Evolutionary conservation across 2,329 filamentous ascomycete species (phyloP), one percentile per base, ranked within the genome.

Genomic region (Akanthomyces dipterigenus): DNA sequence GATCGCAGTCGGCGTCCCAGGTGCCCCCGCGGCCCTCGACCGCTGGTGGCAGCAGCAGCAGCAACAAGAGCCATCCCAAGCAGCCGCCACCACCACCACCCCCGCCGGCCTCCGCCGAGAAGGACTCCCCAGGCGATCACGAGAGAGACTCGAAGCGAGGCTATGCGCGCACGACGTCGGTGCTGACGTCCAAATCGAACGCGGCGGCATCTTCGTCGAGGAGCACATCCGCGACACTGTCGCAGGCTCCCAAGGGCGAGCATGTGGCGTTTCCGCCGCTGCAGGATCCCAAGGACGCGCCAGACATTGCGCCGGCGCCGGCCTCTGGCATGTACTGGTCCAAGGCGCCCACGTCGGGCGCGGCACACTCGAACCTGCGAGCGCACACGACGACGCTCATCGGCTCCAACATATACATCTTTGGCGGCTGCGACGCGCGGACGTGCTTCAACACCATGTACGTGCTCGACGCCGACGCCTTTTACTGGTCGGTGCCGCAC

Each of bases 321-420:
- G 82, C 87, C 20, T 87, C 84, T 54, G 87, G 86, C 67, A 89
- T 89, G 86, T 89, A 89, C 75, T 89, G 87, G 86, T 88, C 85
- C 58, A 80, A 79, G 40, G 86, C 86, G 11, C 83, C 82, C 8
- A 79, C 83, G n/a, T 88, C 86, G 3, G 87, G 87, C 28, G 76
- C 79, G 28, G 76, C 84, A 43, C 85, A 86, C 68, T 82, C 83
- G 18, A 80, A 83, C 26, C 73, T 89, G 62, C 81, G 87, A 60
- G 87, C 87, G 18, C 87, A 89, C 72, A 88, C 86, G 49, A 84
- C 83, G 36, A 88, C 86, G 22, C 75, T 88, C 36, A 77, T 89
- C 46, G 86, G 86, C 11, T 87, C 83, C 60, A 88, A 85, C 67
- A 78, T 89, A 60, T 89, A 83, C 70, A 78, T 89, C 22, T 89